Percentiles rank a stretch among this genome's conserved stretches.
phyloP scores from a whole-genome alignment of 257 asterid genomes.

The Ajuga chamaepitys region DNA sequence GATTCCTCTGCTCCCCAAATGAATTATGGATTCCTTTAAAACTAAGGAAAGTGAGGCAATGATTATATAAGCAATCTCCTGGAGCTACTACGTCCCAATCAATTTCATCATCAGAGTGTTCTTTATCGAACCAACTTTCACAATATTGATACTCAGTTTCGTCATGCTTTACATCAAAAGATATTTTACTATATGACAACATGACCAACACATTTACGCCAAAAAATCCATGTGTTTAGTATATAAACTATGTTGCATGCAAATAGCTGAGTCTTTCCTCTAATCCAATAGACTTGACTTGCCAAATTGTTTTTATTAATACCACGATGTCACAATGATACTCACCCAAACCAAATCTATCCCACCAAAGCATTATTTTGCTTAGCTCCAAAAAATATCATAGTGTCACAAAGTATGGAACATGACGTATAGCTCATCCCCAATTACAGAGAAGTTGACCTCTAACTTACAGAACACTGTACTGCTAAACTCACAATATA shows the following conservation, averaged over 20 bases:
- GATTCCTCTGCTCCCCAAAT: constrained; percentile 16
- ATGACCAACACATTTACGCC: neutral
- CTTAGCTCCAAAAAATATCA: neutral
- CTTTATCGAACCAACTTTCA: neutral
- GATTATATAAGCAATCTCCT: constrained; percentile 7
- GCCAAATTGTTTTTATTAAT: neutral
- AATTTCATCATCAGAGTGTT: constrained; percentile 12
- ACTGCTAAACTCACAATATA: no score
- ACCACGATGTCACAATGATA: neutral
- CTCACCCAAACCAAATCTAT: neutral
- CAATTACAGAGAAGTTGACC: neutral
- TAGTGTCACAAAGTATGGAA: neutral
- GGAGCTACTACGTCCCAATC: neutral
- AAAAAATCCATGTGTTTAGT: neutral
- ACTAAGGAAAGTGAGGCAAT: constrained; percentile 5
- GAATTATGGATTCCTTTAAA: constrained; percentile 6
- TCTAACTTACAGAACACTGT: no score
- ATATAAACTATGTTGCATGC: neutral
- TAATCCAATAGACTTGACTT: neutral
- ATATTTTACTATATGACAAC: neutral
- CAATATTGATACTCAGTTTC: neutral
- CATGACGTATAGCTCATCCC: neutral
- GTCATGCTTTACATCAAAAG: constrained; percentile 12
- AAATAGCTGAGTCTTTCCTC: neutral
- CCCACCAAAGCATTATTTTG: neutral